Evolutionary conservation across 176 grass and related monocot species (phyloP).

Genomic region (Triticum urartu): DNA sequence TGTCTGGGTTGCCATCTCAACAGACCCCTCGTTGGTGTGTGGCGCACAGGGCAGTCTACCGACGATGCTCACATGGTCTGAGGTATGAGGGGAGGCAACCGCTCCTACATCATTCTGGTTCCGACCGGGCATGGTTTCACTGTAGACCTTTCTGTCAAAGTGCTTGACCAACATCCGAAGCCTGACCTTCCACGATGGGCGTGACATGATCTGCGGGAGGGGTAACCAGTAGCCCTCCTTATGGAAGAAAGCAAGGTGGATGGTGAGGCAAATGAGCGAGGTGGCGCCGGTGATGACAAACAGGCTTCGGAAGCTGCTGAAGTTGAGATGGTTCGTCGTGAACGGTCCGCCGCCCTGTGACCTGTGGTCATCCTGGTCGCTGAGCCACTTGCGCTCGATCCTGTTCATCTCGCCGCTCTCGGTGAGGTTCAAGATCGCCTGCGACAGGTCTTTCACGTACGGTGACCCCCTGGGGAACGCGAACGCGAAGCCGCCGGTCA

Average conservation of each 20-base stretch:
- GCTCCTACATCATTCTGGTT: not conserved
- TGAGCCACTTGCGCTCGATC: conserved; percentile 70
- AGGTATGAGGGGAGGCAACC: not conserved
- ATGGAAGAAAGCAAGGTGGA: conserved; percentile 35
- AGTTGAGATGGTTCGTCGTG: conserved; percentile 44
- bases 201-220: not conserved
- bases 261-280: conserved; percentile 31
- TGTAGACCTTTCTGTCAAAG: conserved; percentile 28
- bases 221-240: not conserved
- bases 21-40: not conserved
- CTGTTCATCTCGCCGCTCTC: conserved; percentile 42
- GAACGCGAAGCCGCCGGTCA: conserved; percentile 70
- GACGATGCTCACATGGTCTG: not conserved
- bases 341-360: conserved; percentile 9
- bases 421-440: conserved; percentile 65
- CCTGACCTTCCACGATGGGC: not conserved
- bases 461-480: conserved; percentile 63
- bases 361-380: conserved; percentile 11
- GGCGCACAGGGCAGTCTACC: not conserved
- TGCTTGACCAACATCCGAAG: conserved; percentile 1
- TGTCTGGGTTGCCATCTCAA: not conserved
- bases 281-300: conserved; percentile 71
- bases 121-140: not conserved
- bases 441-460: conserved; percentile 57
- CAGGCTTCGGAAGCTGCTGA: conserved; percentile 68